Base-by-base conservation (phyloP, 2,329 filamentous ascomycete species). In the Fusarium equiseti region DNA sequence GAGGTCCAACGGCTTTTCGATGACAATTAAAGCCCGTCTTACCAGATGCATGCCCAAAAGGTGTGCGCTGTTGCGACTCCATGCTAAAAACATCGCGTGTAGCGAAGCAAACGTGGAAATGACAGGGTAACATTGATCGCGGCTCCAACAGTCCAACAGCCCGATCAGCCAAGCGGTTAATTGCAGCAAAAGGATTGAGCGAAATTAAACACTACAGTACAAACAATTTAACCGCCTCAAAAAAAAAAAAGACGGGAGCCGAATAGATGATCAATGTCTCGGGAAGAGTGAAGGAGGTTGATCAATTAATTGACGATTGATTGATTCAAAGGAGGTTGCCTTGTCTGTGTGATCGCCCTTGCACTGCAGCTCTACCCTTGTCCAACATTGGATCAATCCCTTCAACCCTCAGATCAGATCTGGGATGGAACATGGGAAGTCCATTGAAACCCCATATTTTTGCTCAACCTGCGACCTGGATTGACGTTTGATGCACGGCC, bases 261-360 rank as follows among this genome's bases (percentile, higher is more conserved):
- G 51, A 48, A 27, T 20, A 29, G 13, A 31, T 38, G 32, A 49
- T 57, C 52, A 35, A 61, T 61, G 58, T 61, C 52, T 61, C 58
- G 58, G 58, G 43, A 35, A 18, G 12, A 40, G 22, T 32, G 26
- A 60, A 57, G 42, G 58, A 60, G 51, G 58, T 54, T 56, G 16
- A 56, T 40, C 26, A 55, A 45, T 40, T 48, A 29, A 59, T 57
- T 38, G 35, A 38, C 10, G 35, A 38, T 38, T 38, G 35, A 38
- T 38, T 46, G 32, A 56, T 20, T 22, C 43, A 32, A 43, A 29
- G 29, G 35, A 35, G 49, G 26, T 26, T 16, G 26, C 8, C 26
- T 4, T 31, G 29, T 31, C 29, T 38, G 35, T 38, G 18, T 38
- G 48, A 44, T 20, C 40, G 12, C 56, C 56, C 56, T 59, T 54